Evolutionary conservation across 495 filamentous ascomycete species (phyloP), one percentile per base, ranked within the genome.

Genomic region (Penicillium coprophilum): DNA sequence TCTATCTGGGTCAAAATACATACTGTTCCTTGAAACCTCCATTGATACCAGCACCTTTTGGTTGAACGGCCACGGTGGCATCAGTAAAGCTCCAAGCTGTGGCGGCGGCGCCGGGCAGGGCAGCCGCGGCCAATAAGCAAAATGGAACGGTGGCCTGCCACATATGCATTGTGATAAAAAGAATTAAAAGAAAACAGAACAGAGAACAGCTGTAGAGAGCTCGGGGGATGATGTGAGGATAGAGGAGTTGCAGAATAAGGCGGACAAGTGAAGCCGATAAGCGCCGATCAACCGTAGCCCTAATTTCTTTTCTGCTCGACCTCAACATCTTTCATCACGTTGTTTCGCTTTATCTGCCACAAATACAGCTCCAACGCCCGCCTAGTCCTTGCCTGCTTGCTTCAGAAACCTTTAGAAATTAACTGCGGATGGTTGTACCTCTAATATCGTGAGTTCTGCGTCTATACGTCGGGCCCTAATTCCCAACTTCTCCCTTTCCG

Each of bases 41-140:
- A 38, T 82, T 82, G 47, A 85, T 77, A 23, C 84, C 87, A 20
- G 82, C 76, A 48, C 82, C 85, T 77, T 92, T 96, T 46, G 81
- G 72, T 67, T 85, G 82, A 61, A 96, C 80, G 52, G 85, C 82
- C 70, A 96, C 73, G 63, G 84, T 89, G 69, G 87, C 92, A 80
- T 96, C 91, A 66, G 87, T 82, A 71, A 94, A 94, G 19, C 84
- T 82, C 92, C 92, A 96, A 28, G 85, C 84, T 32, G 89, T 83
- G 49, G 89, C 88, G 40, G 89, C 86, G 15, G 57, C 73, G 41
- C 64, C 63, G n/a, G 74, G 72, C 46, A 71, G 21, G 11, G 74
- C 70, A 41, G 67, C 65, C 6, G 71, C 69, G 24, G 66, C 75
- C 66, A 77, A 62, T 52, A 79, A 63, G 50, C 69, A 69, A 45